These are phyloP conservation scores for Penicillium sclerotigenum DNA, from an alignment of 2,329 filamentous ascomycete genomes.

Conservation along the genomic window DNA sequence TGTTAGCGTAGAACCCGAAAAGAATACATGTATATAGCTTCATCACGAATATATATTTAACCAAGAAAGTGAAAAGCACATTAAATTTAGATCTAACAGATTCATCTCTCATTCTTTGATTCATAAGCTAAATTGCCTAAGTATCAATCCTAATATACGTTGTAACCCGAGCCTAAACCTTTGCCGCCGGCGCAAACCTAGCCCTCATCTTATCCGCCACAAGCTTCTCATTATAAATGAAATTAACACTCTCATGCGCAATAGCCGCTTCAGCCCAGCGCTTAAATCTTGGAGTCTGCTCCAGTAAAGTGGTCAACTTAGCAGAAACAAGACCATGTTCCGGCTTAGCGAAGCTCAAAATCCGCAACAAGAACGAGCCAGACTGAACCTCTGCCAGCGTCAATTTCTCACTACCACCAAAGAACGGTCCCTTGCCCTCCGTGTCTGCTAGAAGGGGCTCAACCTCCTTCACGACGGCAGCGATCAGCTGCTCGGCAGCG, in stretches of 20 bases:
- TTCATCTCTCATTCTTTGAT: neutral
- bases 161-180: too few relatives aligned
- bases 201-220: slow-evolving; percentile 45
- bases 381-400: slow-evolving; percentile 70
- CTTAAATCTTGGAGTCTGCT: slow-evolving; percentile 62
- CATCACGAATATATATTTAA: neutral
- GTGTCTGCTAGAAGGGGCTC: slow-evolving; percentile 64
- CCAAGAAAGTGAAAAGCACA: too few relatives aligned
- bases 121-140: neutral
- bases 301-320: slow-evolving; percentile 47
- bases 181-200: slow-evolving; percentile 38
- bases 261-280: slow-evolving; percentile 63
- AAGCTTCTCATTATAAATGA: slow-evolving; percentile 57
- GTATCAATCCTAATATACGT: too few relatives aligned
- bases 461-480: slow-evolving; percentile 63
- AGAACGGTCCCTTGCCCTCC: slow-evolving; percentile 53
- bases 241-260: slow-evolving; percentile 63
- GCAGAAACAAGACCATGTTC: slow-evolving; percentile 50
- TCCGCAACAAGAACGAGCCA: slow-evolving; percentile 65
- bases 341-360: slow-evolving; percentile 55
- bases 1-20: neutral
- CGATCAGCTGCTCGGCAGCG: slow-evolving; percentile 52
- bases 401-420: slow-evolving; percentile 60
- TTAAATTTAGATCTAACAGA: too few relatives aligned
- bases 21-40: neutral